A percentile compares a stretch with the other conserved stretches of the same genome.
Conservation (phyloP, 176 grass and related monocot species). For the Lolium rigidum region DNA sequence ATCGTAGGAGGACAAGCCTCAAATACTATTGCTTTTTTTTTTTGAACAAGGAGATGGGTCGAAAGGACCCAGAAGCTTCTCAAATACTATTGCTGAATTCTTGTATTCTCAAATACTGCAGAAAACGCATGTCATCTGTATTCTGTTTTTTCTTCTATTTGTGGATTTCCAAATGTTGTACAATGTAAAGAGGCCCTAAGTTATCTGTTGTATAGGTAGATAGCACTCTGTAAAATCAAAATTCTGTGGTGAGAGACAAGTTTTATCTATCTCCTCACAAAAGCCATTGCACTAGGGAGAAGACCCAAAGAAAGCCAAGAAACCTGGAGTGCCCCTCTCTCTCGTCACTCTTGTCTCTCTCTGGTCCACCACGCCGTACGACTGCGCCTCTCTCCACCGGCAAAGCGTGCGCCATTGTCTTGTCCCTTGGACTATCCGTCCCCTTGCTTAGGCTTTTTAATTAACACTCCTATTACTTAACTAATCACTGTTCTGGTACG, state of each 20-base stretch:
- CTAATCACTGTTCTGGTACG: not conserved
- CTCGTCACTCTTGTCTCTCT: not conserved
- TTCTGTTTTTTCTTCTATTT: too few species aligned
- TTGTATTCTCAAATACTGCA: too few species aligned
- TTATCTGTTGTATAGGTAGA: too few species aligned
- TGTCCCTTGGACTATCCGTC: slow-evolving; percentile 47
- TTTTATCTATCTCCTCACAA: slow-evolving; percentile 37
- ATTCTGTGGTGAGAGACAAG: not conserved
- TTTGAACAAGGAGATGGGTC: too few species aligned
- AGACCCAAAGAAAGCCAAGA: slow-evolving; percentile 58
- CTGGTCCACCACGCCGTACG: slow-evolving; percentile 44
- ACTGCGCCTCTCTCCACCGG: slow-evolving; percentile 54
- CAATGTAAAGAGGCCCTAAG: too few species aligned
- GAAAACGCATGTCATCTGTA: too few species aligned
- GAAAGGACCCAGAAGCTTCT: too few species aligned
- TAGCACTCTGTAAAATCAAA: not conserved
- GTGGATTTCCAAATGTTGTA: too few species aligned
- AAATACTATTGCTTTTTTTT: too few species aligned
- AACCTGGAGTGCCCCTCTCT: slow-evolving; percentile 25
- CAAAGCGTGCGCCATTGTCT: slow-evolving; percentile 60
- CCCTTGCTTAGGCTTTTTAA: slow-evolving; percentile 36
- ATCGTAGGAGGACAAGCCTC: too few species aligned
- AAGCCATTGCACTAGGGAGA: slow-evolving; percentile 47
- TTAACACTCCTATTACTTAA: not conserved
- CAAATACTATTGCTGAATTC: too few species aligned